phyloP scores from a whole-genome alignment of 139 green algal species.

The Coelastrella sp. region DNA sequence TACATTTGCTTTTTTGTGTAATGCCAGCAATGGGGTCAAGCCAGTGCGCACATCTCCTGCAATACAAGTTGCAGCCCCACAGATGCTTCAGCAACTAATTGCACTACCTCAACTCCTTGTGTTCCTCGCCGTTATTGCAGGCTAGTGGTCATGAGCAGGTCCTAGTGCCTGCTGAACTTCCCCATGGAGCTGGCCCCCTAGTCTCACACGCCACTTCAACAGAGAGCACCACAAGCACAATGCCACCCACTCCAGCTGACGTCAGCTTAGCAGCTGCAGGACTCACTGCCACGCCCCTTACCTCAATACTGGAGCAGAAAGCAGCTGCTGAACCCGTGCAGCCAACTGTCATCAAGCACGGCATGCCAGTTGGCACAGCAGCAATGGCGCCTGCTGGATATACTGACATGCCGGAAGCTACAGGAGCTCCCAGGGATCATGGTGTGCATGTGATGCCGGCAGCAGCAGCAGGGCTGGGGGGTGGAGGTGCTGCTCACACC shows the following conservation, averaged over 20 bases:
- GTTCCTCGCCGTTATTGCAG: not conserved
- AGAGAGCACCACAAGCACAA: not conserved
- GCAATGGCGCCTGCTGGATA: not conserved
- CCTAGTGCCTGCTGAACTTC: not conserved
- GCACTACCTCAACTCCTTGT: not conserved
- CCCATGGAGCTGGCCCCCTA: not conserved
- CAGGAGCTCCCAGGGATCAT: not conserved
- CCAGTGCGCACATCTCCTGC: not conserved
- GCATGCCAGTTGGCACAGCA: not conserved
- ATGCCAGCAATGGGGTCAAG: not conserved
- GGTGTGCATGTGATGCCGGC: not conserved
- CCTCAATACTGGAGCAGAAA: not conserved
- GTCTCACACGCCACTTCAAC: not conserved
- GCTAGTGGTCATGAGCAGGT: not conserved
- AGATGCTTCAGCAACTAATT: not conserved
- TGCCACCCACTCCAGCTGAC: not conserved
- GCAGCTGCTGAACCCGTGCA: not conserved
- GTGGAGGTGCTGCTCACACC: not conserved
- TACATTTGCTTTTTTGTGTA: no score
- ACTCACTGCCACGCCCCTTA: not conserved
- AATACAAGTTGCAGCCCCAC: not conserved
- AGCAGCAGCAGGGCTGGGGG: not conserved
- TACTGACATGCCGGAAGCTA: not conserved
- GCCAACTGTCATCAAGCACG: not conserved
- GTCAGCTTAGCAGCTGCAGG: not conserved